Conservation (phyloP, 192 early-diverging fungal species). For the Coemansia sp. region DNA sequence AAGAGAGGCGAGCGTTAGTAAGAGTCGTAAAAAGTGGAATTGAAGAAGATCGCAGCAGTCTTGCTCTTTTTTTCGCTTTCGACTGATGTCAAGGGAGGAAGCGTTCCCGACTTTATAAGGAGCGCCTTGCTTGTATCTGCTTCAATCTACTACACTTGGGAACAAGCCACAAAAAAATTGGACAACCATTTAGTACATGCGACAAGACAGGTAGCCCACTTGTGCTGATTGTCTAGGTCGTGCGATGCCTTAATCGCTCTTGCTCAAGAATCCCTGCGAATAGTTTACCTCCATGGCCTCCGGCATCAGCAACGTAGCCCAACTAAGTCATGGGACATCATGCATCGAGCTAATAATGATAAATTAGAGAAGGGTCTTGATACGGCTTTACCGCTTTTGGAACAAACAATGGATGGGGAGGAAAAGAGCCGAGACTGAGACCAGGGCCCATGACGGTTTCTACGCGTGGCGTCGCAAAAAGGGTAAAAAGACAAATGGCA, state of each 20-base stretch:
- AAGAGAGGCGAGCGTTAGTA: background rate
- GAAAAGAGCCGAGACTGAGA: background rate
- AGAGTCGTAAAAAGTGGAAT: background rate
- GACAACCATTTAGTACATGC: background rate
- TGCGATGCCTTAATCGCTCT: background rate
- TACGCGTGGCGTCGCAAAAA: conserved; percentile 2
- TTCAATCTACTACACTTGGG: background rate
- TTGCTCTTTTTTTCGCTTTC: background rate
- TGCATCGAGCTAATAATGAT: background rate
- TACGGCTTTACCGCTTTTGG: background rate
- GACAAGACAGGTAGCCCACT: background rate
- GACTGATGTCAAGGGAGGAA: background rate
- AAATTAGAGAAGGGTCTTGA: background rate
- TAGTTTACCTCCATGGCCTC: background rate
- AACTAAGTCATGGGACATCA: background rate
- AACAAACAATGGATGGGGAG: background rate
- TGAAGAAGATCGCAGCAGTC: background rate
- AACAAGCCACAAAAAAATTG: background rate
- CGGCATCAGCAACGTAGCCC: background rate
- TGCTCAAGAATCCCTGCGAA: background rate
- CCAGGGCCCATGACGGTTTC: background rate
- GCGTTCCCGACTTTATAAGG: background rate
- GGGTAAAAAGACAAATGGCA: background rate
- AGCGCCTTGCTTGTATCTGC: background rate
- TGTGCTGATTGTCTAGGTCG: background rate